Conservation (phyloP, 495 filamentous ascomycete species). For the Oidiodendron maius region DNA sequence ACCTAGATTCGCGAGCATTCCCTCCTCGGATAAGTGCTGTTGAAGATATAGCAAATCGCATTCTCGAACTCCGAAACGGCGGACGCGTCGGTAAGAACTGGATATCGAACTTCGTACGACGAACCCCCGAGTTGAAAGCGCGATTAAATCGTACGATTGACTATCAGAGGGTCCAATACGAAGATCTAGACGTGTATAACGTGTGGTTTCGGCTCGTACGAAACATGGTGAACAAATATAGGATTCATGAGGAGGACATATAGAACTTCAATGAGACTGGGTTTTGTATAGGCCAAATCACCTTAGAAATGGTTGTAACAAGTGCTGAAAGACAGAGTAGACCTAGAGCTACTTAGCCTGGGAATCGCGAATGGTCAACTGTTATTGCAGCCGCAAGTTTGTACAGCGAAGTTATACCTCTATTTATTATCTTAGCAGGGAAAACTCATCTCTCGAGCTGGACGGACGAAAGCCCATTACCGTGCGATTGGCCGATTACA, state of each 20-base stretch:
- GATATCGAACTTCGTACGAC: slow-evolving; percentile 1
- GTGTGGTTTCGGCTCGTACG: slow-evolving; percentile 30
- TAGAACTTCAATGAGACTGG: slow-evolving; percentile 42
- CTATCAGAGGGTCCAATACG: too few species aligned
- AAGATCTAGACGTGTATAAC: slow-evolving; percentile 27
- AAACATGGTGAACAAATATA: slow-evolving; percentile 28
- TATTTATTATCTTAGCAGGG: slow-evolving; percentile 31
- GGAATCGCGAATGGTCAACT: slow-evolving; percentile 35
- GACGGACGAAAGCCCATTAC: slow-evolving; percentile 26
- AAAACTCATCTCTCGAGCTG: slow-evolving; percentile 21
- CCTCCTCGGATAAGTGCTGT: too few species aligned
- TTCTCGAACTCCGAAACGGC: too few species aligned
- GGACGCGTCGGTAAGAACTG: slow-evolving; percentile 4
- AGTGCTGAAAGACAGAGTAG: slow-evolving; percentile 18
- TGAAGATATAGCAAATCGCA: too few species aligned
- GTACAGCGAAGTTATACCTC: slow-evolving; percentile 24
- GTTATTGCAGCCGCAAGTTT: slow-evolving; percentile 29
- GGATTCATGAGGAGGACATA: slow-evolving; percentile 33
- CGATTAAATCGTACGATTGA: not conserved
- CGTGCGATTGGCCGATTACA: slow-evolving; percentile 23
- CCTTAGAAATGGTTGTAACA: slow-evolving; percentile 26
- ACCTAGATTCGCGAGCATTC: too few species aligned
- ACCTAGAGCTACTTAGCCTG: slow-evolving; percentile 25
- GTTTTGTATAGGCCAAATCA: slow-evolving; percentile 28
- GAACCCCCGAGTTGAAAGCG: not conserved